Base-by-base conservation (phyloP, 1,139 yeast species). In the Williopsis jadinii region DNA sequence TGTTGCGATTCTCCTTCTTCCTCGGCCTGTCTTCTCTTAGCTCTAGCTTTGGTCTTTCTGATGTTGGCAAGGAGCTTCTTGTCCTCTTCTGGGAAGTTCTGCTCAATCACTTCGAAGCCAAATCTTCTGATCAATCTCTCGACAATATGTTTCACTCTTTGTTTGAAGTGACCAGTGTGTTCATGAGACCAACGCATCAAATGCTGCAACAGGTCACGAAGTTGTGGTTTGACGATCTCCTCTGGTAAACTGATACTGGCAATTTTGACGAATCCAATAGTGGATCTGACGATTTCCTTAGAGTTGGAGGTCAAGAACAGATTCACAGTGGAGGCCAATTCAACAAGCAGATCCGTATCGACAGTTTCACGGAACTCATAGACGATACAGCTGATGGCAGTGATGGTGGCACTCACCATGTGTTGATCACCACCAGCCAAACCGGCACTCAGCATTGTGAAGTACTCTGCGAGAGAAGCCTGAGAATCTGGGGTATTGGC, bases 361-460 rank as follows among this genome's bases (percentile, higher is more conserved):
- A 84, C 64, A 37, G 69, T 66, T 43, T 75, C 75, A 55, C 84
- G 83, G 67, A 87, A 94, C 63, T 92, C 97, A 61, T 80, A 92
- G 35, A 92, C 73, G 41, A 90, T 69, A 58, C 97, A 81, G 34
- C 95, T 81, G 42, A 92, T 71, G 0, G 96, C 95, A 9, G 96
- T 87, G 51, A 94, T 80, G 12, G 97, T 83, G 13, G 97, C 97
- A 55, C 96, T 85, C 37, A 92, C 84, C 96, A 90, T 90, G 62
- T 90, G 95, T 29, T 95, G 92, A 34, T 94, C 76, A 53, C 84
- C 82, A 41, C 96, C 97, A 31, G 95, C 96, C 52, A 94, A 72
- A 66, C 98, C 99, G 36, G 97, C 98, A 63, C 94, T 80, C 24
- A 92, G 84, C 84, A 92, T 87, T 30, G 95, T 87, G 67, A 92